phyloP scores from a whole-genome alignment of 768 basidiomycete species.

The Tricholoma sp. region DNA sequence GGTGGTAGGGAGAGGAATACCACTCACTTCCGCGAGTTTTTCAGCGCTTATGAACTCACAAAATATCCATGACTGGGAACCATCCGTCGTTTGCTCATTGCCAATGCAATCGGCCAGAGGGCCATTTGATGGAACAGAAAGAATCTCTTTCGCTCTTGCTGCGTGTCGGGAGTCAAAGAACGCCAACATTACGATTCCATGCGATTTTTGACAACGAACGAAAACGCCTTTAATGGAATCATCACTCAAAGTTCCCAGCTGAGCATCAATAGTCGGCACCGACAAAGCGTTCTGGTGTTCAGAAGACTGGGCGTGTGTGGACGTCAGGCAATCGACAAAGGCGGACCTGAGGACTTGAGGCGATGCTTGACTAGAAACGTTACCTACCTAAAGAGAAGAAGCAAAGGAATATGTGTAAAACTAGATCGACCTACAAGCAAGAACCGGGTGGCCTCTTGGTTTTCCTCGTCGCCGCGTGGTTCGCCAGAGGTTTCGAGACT shows the following conservation, averaged over 20 bases:
- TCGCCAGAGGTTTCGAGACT: slow-evolving; percentile 15
- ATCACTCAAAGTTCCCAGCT: slow-evolving; percentile 7
- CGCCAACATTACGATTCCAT: slow-evolving; percentile 52
- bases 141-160: slow-evolving; percentile 37
- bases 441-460: slow-evolving; percentile 29
- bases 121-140: slow-evolving; percentile 27
- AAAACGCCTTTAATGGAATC: slow-evolving; percentile 51
- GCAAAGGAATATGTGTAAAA: neutral
- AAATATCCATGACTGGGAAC: slow-evolving; percentile 24
- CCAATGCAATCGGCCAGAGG: slow-evolving; percentile 26
- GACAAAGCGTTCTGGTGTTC: slow-evolving; percentile 1
- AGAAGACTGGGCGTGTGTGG: slow-evolving; percentile 3
- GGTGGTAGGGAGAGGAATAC: slow-evolving; percentile 1
- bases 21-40: slow-evolving; percentile 39
- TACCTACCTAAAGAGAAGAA: slow-evolving; percentile 24
- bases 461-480: slow-evolving; percentile 21
- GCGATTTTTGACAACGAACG: slow-evolving; percentile 41
- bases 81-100: slow-evolving; percentile 20
- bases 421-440: slow-evolving; percentile 25
- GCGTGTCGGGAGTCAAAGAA: slow-evolving; percentile 60
- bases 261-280: neutral
- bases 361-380: slow-evolving; percentile 27
- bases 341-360: slow-evolving; percentile 23
- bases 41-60: slow-evolving; percentile 43
- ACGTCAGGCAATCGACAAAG: slow-evolving; percentile 20